phyloP scores from a whole-genome alignment of 2,329 filamentous ascomycete species.

The Sordariomycetes sp. region DNA sequence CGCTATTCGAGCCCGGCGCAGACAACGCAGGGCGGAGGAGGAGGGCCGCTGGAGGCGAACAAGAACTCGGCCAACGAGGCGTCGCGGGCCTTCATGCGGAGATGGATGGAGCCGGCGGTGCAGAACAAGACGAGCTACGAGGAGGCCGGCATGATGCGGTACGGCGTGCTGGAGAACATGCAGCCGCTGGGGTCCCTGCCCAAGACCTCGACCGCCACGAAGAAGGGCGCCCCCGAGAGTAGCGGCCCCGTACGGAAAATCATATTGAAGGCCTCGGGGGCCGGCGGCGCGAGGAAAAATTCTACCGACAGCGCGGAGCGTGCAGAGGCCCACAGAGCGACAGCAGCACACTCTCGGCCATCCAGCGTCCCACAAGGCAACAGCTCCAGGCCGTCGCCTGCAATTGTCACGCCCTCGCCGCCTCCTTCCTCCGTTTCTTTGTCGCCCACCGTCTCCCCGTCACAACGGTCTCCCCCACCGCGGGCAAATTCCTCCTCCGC shows the following conservation, averaged over 20 bases:
- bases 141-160: conserved; percentile 62
- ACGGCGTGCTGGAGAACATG: conserved; percentile 76
- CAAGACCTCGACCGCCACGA: conserved; percentile 31
- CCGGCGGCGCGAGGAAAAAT: conserved; percentile 11
- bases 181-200: conserved; percentile 67
- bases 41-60: conserved; percentile 22
- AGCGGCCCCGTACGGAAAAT: conserved; percentile 26
- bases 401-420: conserved; percentile 5
- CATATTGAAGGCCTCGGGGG: conserved; percentile 29
- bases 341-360: conserved; percentile 8
- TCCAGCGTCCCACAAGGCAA: conserved; percentile 11
- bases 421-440: conserved; percentile 1
- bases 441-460: conserved; percentile 7
- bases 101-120: conserved; percentile 48
- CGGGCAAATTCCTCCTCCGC: conserved; percentile 7
- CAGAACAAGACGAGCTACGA: conserved; percentile 62
- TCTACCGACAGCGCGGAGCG: conserved; percentile 10
- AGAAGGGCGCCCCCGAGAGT: background rate
- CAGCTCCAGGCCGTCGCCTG: conserved; percentile 3
- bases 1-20: conserved; percentile 44
- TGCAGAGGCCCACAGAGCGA: conserved; percentile 6
- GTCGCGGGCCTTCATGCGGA: conserved; percentile 39
- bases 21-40: conserved; percentile 10
- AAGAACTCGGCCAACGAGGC: conserved; percentile 22
- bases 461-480: background rate